Evolutionary conservation across 495 filamentous ascomycete species (phyloP).

Genomic region (Penicillium waksmanii): DNA sequence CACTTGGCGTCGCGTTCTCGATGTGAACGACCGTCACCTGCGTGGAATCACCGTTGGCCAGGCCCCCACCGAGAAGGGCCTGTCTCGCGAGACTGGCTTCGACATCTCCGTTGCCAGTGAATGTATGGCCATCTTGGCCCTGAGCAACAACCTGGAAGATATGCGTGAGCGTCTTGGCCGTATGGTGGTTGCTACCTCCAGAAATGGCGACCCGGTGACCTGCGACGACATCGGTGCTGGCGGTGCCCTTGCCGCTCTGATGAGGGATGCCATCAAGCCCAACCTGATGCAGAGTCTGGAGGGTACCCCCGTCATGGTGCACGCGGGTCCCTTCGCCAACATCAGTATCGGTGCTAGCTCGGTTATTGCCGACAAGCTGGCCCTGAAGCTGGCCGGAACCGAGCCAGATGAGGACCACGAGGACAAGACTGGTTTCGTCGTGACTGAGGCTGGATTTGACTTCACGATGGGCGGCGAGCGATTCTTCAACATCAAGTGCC

Average conservation of each 20-base stretch:
- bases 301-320: constrained; percentile 95
- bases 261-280: constrained; percentile 98
- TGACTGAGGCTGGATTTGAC: constrained; percentile 97
- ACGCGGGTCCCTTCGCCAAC: constrained; percentile 96
- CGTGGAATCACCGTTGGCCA: constrained; percentile 85
- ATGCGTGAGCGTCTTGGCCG: constrained; percentile 93
- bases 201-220: constrained; percentile 85
- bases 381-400: constrained; percentile 92
- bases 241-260: constrained; percentile 88
- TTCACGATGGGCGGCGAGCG: constrained; percentile 99
- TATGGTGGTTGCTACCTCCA: constrained; percentile 94
- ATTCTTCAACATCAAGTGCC: constrained; percentile 99
- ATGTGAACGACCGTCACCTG: constrained; percentile 96
- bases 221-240: constrained; percentile 94
- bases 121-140: constrained; percentile 96
- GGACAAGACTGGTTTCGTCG: constrained; percentile 88
- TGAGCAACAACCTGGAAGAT: constrained; percentile 84
- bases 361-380: constrained; percentile 91
- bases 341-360: constrained; percentile 97
- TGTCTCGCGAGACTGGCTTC: constrained; percentile 83
- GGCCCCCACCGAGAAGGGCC: constrained; percentile 87
- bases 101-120: constrained; percentile 98
- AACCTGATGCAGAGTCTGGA: constrained; percentile 99
- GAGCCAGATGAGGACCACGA: constrained; percentile 90
- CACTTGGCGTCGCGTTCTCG: constrained; percentile 93